Base-by-base conservation (phyloP, 768 basidiomycete species). In the Mycena albidolilacea region DNA sequence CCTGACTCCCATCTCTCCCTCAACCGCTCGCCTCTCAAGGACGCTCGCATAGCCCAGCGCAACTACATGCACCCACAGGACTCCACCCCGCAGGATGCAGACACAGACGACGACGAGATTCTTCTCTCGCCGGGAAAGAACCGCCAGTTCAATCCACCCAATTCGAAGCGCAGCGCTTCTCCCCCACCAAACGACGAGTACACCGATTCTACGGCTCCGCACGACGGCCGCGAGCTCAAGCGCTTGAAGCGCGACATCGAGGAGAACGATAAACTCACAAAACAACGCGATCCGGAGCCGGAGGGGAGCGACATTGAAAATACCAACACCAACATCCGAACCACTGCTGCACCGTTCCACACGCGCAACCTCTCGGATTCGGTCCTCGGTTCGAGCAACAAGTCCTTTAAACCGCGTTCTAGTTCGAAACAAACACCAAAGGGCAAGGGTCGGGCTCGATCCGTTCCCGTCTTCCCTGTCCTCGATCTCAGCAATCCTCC, bases 1-100 rank as follows among this genome's bases (percentile, higher is more conserved):
- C 82, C 87, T 37, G 85, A 90, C 79, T 78, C 90, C 30, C 82
- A 81, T 52, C 77, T 89, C 59, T 81, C 88, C 39, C 83, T 81
- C 59, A 72, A 84, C 43, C 80, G 82, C 38, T 90, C 89, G 23
- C 89, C 90, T 2, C 82, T 90, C 81, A 90, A 90, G 78, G 82
- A 84, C 77, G 89, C 89, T 62, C 84, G 85, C 61, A 84, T 76
- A 64, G 79, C 84, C 14, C 75, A 81, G 59, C 81, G 80, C 70
- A 83, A 77, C 74, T 80, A 64, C 37, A 69, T 55, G 73, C 43
- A 65, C 63, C 38, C 64, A 48, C 43, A 65, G 69, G 71, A 60
- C 55, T n/a, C 37, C 59, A 14, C 63, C 64, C 69, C n/a, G 57
- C 75, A 78, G 21, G 74, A 76, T 8, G 80, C 80, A 5, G 84